Evolutionary conservation across 2,329 filamentous ascomycete genomes (phyloP).

Genomic region (Arthrobotrys iridis): DNA sequence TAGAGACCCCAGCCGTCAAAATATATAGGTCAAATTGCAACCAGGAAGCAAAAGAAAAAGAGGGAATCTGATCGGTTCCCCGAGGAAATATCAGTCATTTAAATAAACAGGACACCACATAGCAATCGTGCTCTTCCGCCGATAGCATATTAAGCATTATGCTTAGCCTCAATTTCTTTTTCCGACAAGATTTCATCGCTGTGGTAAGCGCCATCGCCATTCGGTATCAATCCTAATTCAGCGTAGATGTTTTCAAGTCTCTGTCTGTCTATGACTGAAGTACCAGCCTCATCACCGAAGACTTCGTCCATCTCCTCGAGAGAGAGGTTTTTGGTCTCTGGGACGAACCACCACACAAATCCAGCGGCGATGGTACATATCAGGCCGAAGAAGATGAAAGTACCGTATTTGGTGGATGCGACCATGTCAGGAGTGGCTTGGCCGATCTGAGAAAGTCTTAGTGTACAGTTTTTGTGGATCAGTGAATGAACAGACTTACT

Average conservation of each 20-base stretch:
- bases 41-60: not conserved
- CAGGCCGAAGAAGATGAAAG: constrained; percentile 71
- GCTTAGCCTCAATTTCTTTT: constrained; percentile 45
- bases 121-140: no score
- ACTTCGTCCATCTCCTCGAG: constrained; percentile 68
- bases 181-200: constrained; percentile 35
- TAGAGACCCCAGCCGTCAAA: no score
- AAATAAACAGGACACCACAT: no score
- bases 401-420: constrained; percentile 67
- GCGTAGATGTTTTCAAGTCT: constrained; percentile 39
- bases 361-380: constrained; percentile 66
- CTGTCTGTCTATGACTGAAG: constrained; percentile 46
- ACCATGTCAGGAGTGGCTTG: constrained; percentile 74
- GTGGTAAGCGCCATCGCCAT: constrained; percentile 15
- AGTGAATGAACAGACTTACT: constrained; percentile 60
- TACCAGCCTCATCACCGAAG: constrained; percentile 60
- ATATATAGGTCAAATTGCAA: no score
- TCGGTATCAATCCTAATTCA: constrained; percentile 31
- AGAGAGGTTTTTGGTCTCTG: constrained; percentile 69
- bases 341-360: constrained; percentile 68
- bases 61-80: no score
- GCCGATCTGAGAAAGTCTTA: constrained; percentile 62
- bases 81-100: no score
- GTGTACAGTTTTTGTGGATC: not conserved
- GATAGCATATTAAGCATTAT: constrained; percentile 21